Evolutionary conservation across 1,284 basidiomycete species (phyloP), one percentile per base, ranked within the genome.

Genomic region (Exobasidium rhododendri): DNA sequence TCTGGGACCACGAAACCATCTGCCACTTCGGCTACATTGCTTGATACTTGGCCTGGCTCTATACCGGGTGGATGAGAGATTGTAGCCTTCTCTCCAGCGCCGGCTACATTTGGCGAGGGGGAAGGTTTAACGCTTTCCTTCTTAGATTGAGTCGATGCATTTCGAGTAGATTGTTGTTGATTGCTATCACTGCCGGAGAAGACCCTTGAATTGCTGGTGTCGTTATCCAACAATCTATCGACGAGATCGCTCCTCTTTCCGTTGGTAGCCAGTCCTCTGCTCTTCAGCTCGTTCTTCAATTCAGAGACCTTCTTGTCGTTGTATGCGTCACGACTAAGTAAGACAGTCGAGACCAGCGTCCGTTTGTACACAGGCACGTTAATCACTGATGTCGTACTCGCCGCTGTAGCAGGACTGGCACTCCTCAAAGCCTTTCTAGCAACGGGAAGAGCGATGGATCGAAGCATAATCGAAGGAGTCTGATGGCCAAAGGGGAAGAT

Each of bases 11-110:
- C 29, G 14, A 57, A 17, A n/a, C 29, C 28, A 24, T 17, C 31
- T 10, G 14, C 22, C 3, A 30, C 46, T 32, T 58, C 57, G 17
- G 22, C 29, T 17, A 28, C 20, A 32, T 58, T 58, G 40, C 20
- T 26, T 31, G 40, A 35, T n/a, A 62, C 50, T 49, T 55, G 61
- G 13, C 59, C 61, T 4, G 61, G 62, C 53, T 62, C 43, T 31
- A 62, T 62, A 28, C 51, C 30, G 30, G 60, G 60, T 28, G 62
- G 59, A 4, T 50, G 53, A 24, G 52, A 24, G 14, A 63, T 51
- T 2, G 50, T 30, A 24, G 43, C 49, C 26, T 43, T 52, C 7
- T 3, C 22, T 28, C 20, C 29, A 30, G 2, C 31, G 24, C 46
- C 44, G 14, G 20, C 57, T 10, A 17, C 7, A 7, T 17, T 17